A percentile compares a stretch with the other conserved stretches of the same genome.
phyloP scores from a whole-genome alignment of 495 filamentous ascomycete species.

The Mytilinidion resinicola region DNA sequence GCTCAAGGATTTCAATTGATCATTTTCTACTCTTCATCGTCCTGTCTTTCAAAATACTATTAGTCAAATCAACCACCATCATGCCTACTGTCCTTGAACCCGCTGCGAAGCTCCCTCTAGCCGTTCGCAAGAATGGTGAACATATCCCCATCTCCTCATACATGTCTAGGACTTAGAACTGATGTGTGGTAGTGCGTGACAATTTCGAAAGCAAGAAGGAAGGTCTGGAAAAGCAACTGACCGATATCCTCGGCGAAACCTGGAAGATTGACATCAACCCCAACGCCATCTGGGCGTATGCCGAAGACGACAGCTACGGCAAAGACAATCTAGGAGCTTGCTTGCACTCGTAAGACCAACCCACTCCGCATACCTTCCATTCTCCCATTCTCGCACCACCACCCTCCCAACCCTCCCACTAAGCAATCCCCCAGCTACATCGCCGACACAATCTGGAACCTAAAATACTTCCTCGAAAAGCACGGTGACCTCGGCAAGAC shows the following conservation, averaged over 20 bases:
- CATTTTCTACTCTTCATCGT: neutral
- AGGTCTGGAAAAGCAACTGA: constrained; percentile 41
- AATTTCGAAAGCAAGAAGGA: constrained; percentile 45
- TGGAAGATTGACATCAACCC: constrained; percentile 48
- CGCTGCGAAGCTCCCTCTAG: constrained; percentile 47
- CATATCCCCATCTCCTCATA: neutral
- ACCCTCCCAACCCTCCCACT: neutral
- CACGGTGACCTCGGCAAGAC: constrained; percentile 36
- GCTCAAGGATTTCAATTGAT: neutral
- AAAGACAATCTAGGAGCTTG: constrained; percentile 42
- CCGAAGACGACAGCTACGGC: constrained; percentile 41
- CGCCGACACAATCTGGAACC: constrained; percentile 36
- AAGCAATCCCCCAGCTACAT: constrained; percentile 37
- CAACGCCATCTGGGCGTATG: constrained; percentile 44
- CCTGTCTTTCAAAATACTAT: neutral
- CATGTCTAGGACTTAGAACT: neutral
- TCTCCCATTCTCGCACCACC: neutral
- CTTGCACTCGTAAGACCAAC: constrained; percentile 38
- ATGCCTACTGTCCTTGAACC: constrained; percentile 14
- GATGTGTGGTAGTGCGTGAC: constrained; percentile 42
- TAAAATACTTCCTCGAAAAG: constrained; percentile 36
- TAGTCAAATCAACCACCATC: neutral
- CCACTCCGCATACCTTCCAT: neutral
- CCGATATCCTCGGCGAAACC: constrained; percentile 37
- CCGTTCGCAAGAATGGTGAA: constrained; percentile 47